A percentile compares a stretch with the other conserved stretches of the same genome.
These are phyloP conservation scores for Capsicum baccatum DNA, from an alignment of 257 asterid species.

Conservation along the genomic window DNA sequence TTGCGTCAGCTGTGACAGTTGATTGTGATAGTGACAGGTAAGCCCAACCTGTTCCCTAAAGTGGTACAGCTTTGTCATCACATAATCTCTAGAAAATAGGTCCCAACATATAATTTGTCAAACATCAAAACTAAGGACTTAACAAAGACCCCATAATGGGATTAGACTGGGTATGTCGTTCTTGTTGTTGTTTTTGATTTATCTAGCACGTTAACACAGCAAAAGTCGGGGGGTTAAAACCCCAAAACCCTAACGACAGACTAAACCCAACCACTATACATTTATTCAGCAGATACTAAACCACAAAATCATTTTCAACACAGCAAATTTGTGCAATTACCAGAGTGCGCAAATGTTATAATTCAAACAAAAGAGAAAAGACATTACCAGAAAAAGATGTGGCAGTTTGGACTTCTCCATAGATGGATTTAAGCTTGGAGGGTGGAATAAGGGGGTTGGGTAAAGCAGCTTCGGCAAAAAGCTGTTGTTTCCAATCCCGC, in stretches of 20 bases:
- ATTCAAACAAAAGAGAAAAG: not conserved
- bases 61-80: too few species aligned
- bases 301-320: not conserved
- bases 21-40: too few species aligned
- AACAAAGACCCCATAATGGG: too few species aligned
- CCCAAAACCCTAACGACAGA: not conserved
- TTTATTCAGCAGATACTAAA: not conserved
- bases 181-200: too few species aligned
- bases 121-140: too few species aligned
- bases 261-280: not conserved
- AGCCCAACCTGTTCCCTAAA: too few species aligned
- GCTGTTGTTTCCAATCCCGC: slow-evolving; percentile 89
- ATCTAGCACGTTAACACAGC: not conserved
- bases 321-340: not conserved
- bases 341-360: not conserved
- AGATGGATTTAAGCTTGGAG: slow-evolving; percentile 74
- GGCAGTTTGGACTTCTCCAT: slow-evolving; percentile 56
- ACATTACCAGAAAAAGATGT: slow-evolving; percentile 18
- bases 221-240: not conserved
- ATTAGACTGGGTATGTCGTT: too few species aligned
- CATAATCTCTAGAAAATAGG: too few species aligned
- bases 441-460: slow-evolving; percentile 58
- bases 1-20: too few species aligned
- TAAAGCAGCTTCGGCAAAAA: slow-evolving; percentile 58
- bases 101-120: too few species aligned